phyloP scores from a whole-genome alignment of 441 rosid species.

The Gossypium aridum region DNA sequence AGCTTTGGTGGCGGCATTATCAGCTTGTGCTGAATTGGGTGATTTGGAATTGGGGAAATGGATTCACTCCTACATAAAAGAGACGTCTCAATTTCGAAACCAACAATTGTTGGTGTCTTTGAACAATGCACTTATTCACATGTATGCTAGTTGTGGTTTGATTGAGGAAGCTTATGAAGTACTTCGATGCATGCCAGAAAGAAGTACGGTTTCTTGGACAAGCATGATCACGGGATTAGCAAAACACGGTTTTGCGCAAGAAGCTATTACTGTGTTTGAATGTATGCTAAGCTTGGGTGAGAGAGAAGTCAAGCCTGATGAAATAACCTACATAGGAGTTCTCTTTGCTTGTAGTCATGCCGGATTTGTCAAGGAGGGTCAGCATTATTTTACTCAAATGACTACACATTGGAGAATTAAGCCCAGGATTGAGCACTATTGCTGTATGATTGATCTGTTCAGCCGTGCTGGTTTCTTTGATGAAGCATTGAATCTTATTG shows the following conservation, averaged over 20 bases:
- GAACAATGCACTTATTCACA: slow-evolving; percentile 49
- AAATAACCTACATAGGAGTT: slow-evolving; percentile 39
- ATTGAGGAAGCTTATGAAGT: slow-evolving; percentile 41
- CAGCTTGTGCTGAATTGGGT: slow-evolving; percentile 52
- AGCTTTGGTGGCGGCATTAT: slow-evolving; percentile 38
- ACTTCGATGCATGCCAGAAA: slow-evolving; percentile 32
- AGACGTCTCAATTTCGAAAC: slow-evolving; percentile 14
- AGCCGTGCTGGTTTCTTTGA: slow-evolving; percentile 49
- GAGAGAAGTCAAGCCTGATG: slow-evolving; percentile 34
- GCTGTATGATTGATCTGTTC: slow-evolving; percentile 52
- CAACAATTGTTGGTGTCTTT: slow-evolving; percentile 27
- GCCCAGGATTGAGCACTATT: slow-evolving; percentile 47
- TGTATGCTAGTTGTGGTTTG: slow-evolving; percentile 55
- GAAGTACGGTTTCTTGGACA: slow-evolving; percentile 50
- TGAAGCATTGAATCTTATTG: slow-evolving; percentile 41
- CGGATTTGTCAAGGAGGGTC: slow-evolving; percentile 40
- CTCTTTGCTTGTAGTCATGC: slow-evolving; percentile 58
- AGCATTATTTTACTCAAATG: slow-evolving; percentile 30
- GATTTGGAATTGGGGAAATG: slow-evolving; percentile 40
- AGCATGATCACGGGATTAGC: slow-evolving; percentile 46
- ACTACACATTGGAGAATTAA: slow-evolving; percentile 26
- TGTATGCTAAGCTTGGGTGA: slow-evolving; percentile 32
- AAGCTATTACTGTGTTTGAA: slow-evolving; percentile 35
- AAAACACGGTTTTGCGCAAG: slow-evolving; percentile 41
- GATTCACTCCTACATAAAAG: slow-evolving; percentile 37